Evolutionary conservation across 805 yeast species (phyloP).

Genomic region (Yarrowia osloensis): DNA sequence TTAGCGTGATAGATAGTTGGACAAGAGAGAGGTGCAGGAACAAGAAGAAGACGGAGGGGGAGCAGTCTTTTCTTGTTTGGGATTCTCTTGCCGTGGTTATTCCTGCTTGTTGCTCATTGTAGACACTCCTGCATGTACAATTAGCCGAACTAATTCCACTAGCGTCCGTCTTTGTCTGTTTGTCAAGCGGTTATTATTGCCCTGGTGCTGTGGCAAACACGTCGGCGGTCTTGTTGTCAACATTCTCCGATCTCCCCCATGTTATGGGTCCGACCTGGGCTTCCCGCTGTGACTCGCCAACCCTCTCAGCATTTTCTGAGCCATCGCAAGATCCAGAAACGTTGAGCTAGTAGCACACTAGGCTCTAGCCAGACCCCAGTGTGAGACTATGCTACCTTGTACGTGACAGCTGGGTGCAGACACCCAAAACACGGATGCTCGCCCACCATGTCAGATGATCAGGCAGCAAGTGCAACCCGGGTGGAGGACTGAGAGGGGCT

Average conservation of each 20-base stretch:
- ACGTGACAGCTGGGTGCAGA: neutral
- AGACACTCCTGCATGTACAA: conserved; percentile 9
- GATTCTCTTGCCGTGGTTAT: neutral
- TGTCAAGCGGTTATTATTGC: neutral
- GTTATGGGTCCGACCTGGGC: no score
- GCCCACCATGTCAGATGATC: conserved; percentile 8
- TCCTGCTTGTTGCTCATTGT: neutral
- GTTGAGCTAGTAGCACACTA: neutral
- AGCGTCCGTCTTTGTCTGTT: neutral
- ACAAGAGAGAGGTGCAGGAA: neutral
- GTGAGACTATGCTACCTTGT: neutral
- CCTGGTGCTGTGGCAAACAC: neutral
- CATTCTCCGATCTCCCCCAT: neutral
- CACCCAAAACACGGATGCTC: neutral
- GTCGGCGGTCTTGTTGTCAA: neutral
- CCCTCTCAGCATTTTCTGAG: no score
- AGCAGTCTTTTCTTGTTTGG: neutral
- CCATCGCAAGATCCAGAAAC: neutral
- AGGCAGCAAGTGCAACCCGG: neutral
- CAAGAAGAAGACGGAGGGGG: neutral
- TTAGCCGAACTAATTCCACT: neutral
- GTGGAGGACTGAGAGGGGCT: neutral
- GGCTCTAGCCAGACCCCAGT: neutral
- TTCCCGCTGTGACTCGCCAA: no score
- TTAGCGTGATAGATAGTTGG: neutral